Evolutionary conservation across 257 asterid species (phyloP).

Genomic region (Solanum clarkiae): DNA sequence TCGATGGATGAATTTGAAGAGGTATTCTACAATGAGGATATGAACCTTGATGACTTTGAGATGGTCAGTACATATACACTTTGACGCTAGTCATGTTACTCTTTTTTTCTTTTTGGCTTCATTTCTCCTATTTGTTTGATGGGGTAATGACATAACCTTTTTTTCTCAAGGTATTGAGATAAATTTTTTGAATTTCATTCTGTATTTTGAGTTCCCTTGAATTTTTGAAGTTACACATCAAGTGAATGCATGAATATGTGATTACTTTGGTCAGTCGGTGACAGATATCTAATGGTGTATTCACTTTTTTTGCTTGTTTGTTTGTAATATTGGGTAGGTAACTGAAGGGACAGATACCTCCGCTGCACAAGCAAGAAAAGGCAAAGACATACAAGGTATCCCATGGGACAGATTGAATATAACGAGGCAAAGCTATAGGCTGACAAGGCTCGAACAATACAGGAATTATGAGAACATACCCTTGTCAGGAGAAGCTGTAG

Average conservation of each 20-base stretch:
- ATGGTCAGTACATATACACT: slow-evolving; percentile 27
- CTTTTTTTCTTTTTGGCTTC: background rate
- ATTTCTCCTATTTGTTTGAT: background rate
- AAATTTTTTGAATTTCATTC: background rate
- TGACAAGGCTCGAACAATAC: slow-evolving; percentile 60
- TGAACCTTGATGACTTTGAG: slow-evolving; percentile 49
- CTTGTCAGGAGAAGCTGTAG: slow-evolving; percentile 43
- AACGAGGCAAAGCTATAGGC: slow-evolving; percentile 46
- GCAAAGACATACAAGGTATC: slow-evolving; percentile 78
- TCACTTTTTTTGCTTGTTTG: background rate
- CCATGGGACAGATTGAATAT: slow-evolving; percentile 65
- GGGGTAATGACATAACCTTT: background rate
- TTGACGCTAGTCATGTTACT: background rate
- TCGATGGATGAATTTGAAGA: slow-evolving; percentile 38
- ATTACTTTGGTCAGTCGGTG: background rate
- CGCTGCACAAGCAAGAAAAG: slow-evolving; percentile 64
- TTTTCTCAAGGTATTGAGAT: background rate
- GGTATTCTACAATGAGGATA: slow-evolving; percentile 31
- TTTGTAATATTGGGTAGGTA: slow-evolving; percentile 15
- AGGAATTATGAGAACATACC: slow-evolving; percentile 55
- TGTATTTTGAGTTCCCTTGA: background rate
- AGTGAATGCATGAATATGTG: background rate
- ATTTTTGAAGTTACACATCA: background rate
- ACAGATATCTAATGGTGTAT: background rate
- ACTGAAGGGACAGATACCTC: slow-evolving; percentile 69